Base-by-base conservation (phyloP, 768 basidiomycete genomes). In the Hygrophorus russula region DNA sequence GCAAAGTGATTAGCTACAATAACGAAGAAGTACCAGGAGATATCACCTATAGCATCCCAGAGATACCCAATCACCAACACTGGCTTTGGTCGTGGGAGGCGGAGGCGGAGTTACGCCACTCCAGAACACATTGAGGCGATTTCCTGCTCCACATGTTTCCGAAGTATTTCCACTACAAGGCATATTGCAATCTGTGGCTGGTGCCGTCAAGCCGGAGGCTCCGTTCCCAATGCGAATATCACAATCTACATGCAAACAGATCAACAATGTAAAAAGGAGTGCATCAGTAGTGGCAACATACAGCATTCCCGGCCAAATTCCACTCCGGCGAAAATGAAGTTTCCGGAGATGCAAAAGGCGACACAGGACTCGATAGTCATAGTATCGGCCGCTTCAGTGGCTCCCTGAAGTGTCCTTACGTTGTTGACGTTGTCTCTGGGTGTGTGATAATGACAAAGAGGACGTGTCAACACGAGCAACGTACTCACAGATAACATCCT, bases 1-100 rank as follows among this genome's bases (percentile, higher is more conserved):
- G 61, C 8, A 45, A 55, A 44, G n/a, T 61, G 57, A 24, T 24
- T 3, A 24, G 24, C 24, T 7, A 24, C 13, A 46, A 43, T 10
- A 54, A 56, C 35, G 44, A 55, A 36, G 41, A 39, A 28, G 30
- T 38, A 45, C 30, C 47, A 36, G 46, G 18, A 37, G 47, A 40
- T 24, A 53, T 46, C 52, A 81, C 83, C 64, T 79, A 62, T 73
- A 85, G 56, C 85, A 88, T n/a, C 85, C 85, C 24, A 86, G 68
- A 0, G 76, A 79, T 5, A 62, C 55, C 83, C 84, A 87, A 20
- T 70, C 63, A 3, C 80, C 82, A 24, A 80, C 69, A 38, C 57
- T 71, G 3, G 70, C 63, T 0, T 72, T 68, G 17, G 72, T 74
- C 13, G 61, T 49, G 0, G 84, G 82, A 11, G 71, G 58, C 0